Percentiles rank a stretch among this genome's conserved stretches.
Conservation (phyloP, 1,284 basidiomycete genomes). For the Pseudozyma pruni region DNA sequence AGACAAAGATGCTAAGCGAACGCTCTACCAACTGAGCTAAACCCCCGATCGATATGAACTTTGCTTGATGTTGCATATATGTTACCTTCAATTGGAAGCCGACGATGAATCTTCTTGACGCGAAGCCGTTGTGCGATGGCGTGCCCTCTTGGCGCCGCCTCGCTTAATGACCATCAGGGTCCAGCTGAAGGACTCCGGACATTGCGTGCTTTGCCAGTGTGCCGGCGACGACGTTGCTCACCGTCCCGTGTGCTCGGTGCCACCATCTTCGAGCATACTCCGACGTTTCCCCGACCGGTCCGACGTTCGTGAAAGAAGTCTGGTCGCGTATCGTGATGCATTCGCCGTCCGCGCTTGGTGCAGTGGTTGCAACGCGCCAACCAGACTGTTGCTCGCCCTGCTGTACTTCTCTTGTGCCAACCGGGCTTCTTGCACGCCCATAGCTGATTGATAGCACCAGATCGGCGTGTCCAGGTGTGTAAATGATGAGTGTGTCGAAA, state of each 20-base stretch:
- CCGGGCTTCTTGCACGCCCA: too few species aligned
- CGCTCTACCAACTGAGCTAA: conserved; percentile 61
- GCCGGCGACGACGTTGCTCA: conserved; percentile 1
- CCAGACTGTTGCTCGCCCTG: too few species aligned
- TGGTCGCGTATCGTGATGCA: too few species aligned
- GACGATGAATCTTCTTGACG: conserved; percentile 16
- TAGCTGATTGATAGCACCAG: too few species aligned
- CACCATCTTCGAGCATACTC: too few species aligned
- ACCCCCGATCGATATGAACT: conserved; percentile 29
- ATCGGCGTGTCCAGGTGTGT: too few species aligned
- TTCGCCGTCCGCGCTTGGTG: too few species aligned
- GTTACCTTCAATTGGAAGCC: neutral
- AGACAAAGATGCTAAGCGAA: conserved; percentile 54
- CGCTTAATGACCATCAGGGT: conserved; percentile 12
- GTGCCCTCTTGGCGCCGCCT: conserved; percentile 26
- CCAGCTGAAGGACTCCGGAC: neutral
- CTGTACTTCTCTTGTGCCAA: too few species aligned
- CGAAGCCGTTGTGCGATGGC: conserved; percentile 17
- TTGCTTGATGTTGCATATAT: conserved; percentile 1
- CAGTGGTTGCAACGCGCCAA: too few species aligned
- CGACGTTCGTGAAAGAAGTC: too few species aligned
- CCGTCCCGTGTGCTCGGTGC: conserved; percentile 4
- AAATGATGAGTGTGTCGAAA: too few species aligned
- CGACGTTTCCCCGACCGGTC: too few species aligned
- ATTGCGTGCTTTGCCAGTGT: conserved; percentile 18